Percentiles rank a stretch among this genome's conserved stretches.
Evolutionary conservation across 768 basidiomycete species (phyloP).

Genomic region (Chalciporus pseudorubinellus): DNA sequence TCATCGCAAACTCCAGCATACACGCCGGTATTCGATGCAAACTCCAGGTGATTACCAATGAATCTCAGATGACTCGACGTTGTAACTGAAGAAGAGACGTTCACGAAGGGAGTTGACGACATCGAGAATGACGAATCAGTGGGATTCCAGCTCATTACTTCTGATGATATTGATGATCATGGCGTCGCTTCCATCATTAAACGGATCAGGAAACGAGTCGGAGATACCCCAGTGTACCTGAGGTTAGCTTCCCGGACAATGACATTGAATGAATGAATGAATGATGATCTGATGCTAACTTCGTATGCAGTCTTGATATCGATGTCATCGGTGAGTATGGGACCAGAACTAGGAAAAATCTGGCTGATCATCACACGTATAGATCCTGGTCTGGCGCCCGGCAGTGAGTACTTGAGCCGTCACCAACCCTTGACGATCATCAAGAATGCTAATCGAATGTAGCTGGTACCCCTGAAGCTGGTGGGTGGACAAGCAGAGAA

Average conservation of each 20-base stretch:
- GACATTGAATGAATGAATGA: not conserved
- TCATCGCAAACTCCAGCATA: conserved; percentile 70
- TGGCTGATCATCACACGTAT: conserved; percentile 6
- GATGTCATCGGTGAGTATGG: conserved; percentile 65
- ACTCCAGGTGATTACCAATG: conserved; percentile 44
- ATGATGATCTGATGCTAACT: not conserved
- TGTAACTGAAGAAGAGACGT: not conserved
- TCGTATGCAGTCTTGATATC: conserved; percentile 60
- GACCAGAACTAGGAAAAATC: not conserved
- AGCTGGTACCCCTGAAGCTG: conserved; percentile 85
- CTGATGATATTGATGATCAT: conserved; percentile 81
- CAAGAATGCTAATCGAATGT: not conserved
- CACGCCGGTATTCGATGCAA: conserved; percentile 88
- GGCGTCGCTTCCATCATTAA: conserved; percentile 68
- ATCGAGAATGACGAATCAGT: conserved; percentile 66
- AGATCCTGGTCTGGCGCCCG: conserved; percentile 81
- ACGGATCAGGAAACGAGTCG: conserved; percentile 70
- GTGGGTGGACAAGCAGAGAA: conserved; percentile 83
- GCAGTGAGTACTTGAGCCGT: conserved; percentile 46
- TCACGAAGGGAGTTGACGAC: conserved; percentile 19
- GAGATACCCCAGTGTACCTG: conserved; percentile 73
- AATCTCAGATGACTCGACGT: not conserved
- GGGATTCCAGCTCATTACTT: conserved; percentile 77
- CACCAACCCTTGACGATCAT: not conserved
- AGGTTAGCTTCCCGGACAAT: conserved; percentile 40